Conservation (phyloP, 495 filamentous ascomycete species). For the Apodospora peruviana region DNA sequence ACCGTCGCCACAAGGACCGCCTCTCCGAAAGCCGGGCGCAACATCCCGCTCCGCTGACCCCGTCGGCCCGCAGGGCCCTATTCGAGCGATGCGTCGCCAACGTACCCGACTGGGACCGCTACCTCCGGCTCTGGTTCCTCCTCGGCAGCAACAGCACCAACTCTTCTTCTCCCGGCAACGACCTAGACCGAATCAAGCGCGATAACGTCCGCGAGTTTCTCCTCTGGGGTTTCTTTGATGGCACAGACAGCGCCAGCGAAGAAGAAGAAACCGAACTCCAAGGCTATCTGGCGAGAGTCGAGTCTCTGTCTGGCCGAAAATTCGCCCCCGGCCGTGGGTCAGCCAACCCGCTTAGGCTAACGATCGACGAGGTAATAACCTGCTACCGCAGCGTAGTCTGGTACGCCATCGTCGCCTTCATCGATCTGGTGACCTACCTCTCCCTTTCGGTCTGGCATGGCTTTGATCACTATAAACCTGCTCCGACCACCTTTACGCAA, state of each 20-base stretch:
- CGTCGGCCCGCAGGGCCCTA: slow-evolving; percentile 37
- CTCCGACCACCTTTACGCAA: too few relatives aligned
- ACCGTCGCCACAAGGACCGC: slow-evolving; percentile 44
- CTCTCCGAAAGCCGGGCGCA: slow-evolving; percentile 45
- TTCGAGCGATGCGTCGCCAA: slow-evolving; percentile 51
- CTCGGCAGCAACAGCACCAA: too few relatives aligned
- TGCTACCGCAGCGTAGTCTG: slow-evolving; percentile 56
- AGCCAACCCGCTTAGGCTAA: slow-evolving; percentile 53
- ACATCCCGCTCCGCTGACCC: slow-evolving; percentile 45
- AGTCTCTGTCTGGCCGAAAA: slow-evolving; percentile 40
- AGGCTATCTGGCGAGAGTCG: slow-evolving; percentile 44
- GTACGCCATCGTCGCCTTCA: slow-evolving; percentile 47
- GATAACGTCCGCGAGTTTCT: slow-evolving; percentile 64
- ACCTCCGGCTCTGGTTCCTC: slow-evolving; percentile 60
- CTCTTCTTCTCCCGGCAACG: too few relatives aligned
- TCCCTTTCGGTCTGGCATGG: slow-evolving; percentile 19
- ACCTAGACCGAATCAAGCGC: slow-evolving; percentile 49
- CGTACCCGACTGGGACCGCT: slow-evolving; percentile 49
- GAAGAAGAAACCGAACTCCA: slow-evolving; percentile 52
- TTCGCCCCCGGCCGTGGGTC: slow-evolving; percentile 47
- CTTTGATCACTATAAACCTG: slow-evolving; percentile 10
- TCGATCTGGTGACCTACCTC: slow-evolving; percentile 31
- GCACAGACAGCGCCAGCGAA: slow-evolving; percentile 14
- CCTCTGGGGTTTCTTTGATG: slow-evolving; percentile 58
- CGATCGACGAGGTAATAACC: slow-evolving; percentile 57